Conservation (phyloP, 108 stramenopile genomes). For the Skeletonema tropicum region DNA sequence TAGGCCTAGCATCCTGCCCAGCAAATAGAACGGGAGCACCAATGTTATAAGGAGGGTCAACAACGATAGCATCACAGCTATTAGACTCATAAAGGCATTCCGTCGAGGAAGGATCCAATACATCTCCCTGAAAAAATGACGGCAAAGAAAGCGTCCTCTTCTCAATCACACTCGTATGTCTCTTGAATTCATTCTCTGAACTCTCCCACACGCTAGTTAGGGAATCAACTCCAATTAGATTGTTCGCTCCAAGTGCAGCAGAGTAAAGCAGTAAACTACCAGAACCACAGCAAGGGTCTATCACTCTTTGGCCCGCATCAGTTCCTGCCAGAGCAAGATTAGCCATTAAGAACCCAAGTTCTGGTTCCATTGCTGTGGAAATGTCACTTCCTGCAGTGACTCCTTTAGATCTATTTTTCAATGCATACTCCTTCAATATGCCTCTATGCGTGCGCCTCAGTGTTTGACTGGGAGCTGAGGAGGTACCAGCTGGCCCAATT, state of each 20-base stretch:
- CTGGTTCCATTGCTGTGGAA: slow-evolving; percentile 49
- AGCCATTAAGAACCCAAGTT: slow-evolving; percentile 53
- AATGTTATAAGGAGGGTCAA: slow-evolving; percentile 48
- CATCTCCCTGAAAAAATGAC: slow-evolving; percentile 29
- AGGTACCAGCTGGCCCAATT: slow-evolving; percentile 36
- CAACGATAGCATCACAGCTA: slow-evolving; percentile 36
- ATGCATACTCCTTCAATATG: slow-evolving; percentile 34
- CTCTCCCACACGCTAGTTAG: slow-evolving; percentile 21
- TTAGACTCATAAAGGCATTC: slow-evolving; percentile 15
- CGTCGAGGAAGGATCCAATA: slow-evolving; percentile 25
- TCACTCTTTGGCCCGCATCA: background rate
- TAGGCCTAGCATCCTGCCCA: slow-evolving; percentile 29
- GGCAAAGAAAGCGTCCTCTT: slow-evolving; percentile 5
- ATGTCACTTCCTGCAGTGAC: background rate
- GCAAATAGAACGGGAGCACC: slow-evolving; percentile 35
- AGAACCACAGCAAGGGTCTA: slow-evolving; percentile 47
- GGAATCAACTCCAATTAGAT: slow-evolving; percentile 37
- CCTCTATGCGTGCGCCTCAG: slow-evolving; percentile 38
- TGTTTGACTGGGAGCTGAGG: slow-evolving; percentile 34
- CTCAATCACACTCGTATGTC: background rate
- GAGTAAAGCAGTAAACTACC: slow-evolving; percentile 41
- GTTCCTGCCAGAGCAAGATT: slow-evolving; percentile 34
- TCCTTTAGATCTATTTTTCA: slow-evolving; percentile 21
- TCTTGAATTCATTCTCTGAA: slow-evolving; percentile 15
- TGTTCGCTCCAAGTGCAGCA: slow-evolving; percentile 31